These are phyloP conservation scores for Penium margaritaceum DNA, from an alignment of 139 green algal genomes.

Conservation along the genomic window DNA sequence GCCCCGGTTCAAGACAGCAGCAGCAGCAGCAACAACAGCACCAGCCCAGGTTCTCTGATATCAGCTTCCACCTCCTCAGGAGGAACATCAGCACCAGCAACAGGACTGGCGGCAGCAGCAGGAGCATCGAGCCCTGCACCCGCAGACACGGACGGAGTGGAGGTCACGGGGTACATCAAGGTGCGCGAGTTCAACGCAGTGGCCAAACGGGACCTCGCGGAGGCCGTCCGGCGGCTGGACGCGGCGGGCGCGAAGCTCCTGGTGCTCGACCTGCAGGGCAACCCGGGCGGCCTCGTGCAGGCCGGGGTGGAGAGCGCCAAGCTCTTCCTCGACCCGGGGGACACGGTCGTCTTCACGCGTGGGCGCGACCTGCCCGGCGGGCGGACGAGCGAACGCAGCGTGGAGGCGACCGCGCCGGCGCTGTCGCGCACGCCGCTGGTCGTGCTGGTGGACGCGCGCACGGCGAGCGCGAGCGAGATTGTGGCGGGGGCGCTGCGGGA, in stretches of 20 bases:
- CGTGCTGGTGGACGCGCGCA: slow-evolving; percentile 79
- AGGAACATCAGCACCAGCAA: too few species aligned
- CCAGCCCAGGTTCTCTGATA: too few species aligned
- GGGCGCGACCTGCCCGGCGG: slow-evolving; percentile 28
- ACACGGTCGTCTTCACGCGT: slow-evolving; percentile 64
- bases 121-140: too few species aligned
- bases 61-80: too few species aligned
- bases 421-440: slow-evolving; percentile 13
- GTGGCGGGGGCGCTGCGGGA: slow-evolving; percentile 77
- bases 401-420: background rate
- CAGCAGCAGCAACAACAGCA: too few species aligned
- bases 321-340: slow-evolving; percentile 69
- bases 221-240: slow-evolving; percentile 58
- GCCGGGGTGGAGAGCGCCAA: slow-evolving; percentile 79
- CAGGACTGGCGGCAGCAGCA: too few species aligned
- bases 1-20: too few species aligned
- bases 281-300: slow-evolving; percentile 78
- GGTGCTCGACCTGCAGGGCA: slow-evolving; percentile 87
- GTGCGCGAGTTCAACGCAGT: slow-evolving; percentile 70
- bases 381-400: background rate
- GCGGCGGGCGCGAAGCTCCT: slow-evolving; percentile 56
- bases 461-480: slow-evolving; percentile 82
- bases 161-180: too few species aligned
- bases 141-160: too few species aligned
- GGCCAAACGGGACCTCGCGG: slow-evolving; percentile 63